Evolutionary conservation across 2,329 filamentous ascomycete genomes (phyloP).

Genomic region (Claviceps sp.): DNA sequence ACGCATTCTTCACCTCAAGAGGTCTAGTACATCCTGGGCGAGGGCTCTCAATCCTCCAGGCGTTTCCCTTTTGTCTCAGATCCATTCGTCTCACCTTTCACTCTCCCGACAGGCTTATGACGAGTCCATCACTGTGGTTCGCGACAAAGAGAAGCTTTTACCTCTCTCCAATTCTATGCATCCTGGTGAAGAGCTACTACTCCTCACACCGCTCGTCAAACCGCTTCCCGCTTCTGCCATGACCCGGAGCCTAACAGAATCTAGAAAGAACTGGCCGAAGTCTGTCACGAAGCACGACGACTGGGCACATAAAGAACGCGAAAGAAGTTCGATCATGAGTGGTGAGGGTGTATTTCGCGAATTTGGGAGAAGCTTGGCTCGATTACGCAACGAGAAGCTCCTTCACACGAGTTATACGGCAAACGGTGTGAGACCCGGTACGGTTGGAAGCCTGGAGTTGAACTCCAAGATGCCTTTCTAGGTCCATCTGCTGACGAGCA

Average conservation of each 20-base stretch:
- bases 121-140: slow-evolving; percentile 80
- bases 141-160: slow-evolving; percentile 74
- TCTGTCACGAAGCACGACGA: slow-evolving; percentile 35
- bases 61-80: slow-evolving; percentile 58
- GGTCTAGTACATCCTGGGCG: slow-evolving; percentile 77
- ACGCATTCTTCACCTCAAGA: slow-evolving; percentile 69
- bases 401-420: slow-evolving; percentile 92
- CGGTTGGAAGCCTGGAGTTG: slow-evolving; percentile 1
- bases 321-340: slow-evolving; percentile 61
- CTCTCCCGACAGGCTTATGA: slow-evolving; percentile 83
- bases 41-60: slow-evolving; percentile 82
- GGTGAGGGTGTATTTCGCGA: slow-evolving; percentile 89
- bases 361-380: slow-evolving; percentile 73
- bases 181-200: slow-evolving; percentile 73
- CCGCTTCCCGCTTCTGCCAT: slow-evolving; percentile 82
- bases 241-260: slow-evolving; percentile 54
- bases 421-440: slow-evolving; percentile 70
- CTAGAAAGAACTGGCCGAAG: slow-evolving; percentile 25
- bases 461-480: not conserved
- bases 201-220: slow-evolving; percentile 81
- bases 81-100: slow-evolving; percentile 70
- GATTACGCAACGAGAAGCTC: slow-evolving; percentile 73
- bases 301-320: slow-evolving; percentile 41
- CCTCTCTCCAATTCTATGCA: slow-evolving; percentile 73
- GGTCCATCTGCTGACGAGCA: slow-evolving; percentile 5